These are phyloP conservation scores for Paraphoma sp. DNA, from an alignment of 2,329 filamentous ascomycete species.

Conservation along the genomic window DNA sequence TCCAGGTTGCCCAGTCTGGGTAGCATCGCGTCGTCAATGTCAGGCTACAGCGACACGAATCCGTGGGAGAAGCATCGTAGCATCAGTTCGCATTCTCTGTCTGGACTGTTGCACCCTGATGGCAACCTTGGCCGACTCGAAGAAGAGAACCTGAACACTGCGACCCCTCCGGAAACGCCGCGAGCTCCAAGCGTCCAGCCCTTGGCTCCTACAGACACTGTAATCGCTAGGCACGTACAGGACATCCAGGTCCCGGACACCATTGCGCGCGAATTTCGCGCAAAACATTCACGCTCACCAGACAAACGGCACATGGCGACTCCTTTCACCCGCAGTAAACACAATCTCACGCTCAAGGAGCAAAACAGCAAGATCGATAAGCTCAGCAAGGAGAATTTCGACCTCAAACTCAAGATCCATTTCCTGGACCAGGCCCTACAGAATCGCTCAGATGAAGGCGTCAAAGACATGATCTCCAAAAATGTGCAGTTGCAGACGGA, in stretches of 20 bases:
- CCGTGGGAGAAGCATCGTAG: conserved; percentile 52
- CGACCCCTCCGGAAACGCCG: conserved; percentile 71
- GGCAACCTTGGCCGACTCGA: conserved; percentile 63
- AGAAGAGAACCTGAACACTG: conserved; percentile 61
- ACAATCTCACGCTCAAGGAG: conserved; percentile 84
- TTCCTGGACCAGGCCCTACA: conserved; percentile 93
- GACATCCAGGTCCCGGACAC: conserved; percentile 92
- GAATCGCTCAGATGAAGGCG: conserved; percentile 91
- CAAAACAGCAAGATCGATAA: conserved; percentile 97
- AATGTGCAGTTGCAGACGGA: conserved; percentile 95
- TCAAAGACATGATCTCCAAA: conserved; percentile 97
- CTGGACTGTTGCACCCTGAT: conserved; percentile 47
- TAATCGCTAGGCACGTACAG: conserved; percentile 84
- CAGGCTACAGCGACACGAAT: conserved; percentile 57
- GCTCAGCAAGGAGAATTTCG: conserved; percentile 97
- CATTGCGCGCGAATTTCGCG: conserved; percentile 83
- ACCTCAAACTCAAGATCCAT: conserved; percentile 95
- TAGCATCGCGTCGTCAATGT: conserved; percentile 81
- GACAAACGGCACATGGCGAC: conserved; percentile 60
- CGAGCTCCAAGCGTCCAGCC: conserved; percentile 59
- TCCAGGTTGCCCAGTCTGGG: conserved; percentile 84
- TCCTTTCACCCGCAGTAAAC: conserved; percentile 48
- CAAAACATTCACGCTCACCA: conserved; percentile 69
- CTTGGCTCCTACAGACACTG: conserved; percentile 80
- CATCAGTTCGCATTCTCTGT: conserved; percentile 46